phyloP scores from a whole-genome alignment of 2,329 filamentous ascomycete species.

The Aspergillus latus region DNA sequence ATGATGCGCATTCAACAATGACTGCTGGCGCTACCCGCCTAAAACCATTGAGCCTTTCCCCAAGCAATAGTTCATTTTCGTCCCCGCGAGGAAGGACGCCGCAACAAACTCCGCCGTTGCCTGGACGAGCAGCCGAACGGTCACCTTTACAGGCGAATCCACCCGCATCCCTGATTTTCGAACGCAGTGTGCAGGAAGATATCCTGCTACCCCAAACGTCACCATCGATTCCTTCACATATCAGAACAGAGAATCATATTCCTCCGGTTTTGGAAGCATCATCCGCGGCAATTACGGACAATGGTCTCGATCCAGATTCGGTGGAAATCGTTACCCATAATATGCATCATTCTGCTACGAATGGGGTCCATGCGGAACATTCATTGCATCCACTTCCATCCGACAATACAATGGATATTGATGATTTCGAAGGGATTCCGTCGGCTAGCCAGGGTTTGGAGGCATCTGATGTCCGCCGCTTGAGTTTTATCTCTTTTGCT shows the following conservation, averaged over 20 bases:
- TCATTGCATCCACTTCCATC: slow-evolving; percentile 34
- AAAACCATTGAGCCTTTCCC: slow-evolving; percentile 6
- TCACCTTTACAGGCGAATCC: slow-evolving; percentile 66
- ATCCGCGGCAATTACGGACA: slow-evolving; percentile 85
- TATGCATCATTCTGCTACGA: slow-evolving; percentile 75
- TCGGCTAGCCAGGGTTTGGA: slow-evolving; percentile 79
- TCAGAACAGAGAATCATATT: slow-evolving; percentile 91
- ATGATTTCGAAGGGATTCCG: slow-evolving; percentile 49
- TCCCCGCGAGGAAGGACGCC: not conserved
- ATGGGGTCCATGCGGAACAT: slow-evolving; percentile 56
- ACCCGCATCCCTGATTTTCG: slow-evolving; percentile 81
- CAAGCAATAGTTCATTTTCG: slow-evolving; percentile 1
- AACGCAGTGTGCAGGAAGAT: slow-evolving; percentile 88
- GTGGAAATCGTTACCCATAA: slow-evolving; percentile 91
- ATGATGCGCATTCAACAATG: not conserved
- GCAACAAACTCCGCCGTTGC: slow-evolving; percentile 3
- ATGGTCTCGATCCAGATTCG: slow-evolving; percentile 73
- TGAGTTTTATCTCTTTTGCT: slow-evolving; percentile 96
- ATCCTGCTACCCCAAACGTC: slow-evolving; percentile 66
- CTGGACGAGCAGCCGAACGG: slow-evolving; percentile 1
- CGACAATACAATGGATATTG: slow-evolving; percentile 59
- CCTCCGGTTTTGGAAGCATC: slow-evolving; percentile 88
- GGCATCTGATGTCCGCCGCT: slow-evolving; percentile 71
- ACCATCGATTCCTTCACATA: slow-evolving; percentile 87
- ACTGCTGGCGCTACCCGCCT: not conserved